These are phyloP conservation scores for Chaetomium sp. DNA, from an alignment of 2,329 filamentous ascomycete species.

Conservation along the genomic window DNA sequence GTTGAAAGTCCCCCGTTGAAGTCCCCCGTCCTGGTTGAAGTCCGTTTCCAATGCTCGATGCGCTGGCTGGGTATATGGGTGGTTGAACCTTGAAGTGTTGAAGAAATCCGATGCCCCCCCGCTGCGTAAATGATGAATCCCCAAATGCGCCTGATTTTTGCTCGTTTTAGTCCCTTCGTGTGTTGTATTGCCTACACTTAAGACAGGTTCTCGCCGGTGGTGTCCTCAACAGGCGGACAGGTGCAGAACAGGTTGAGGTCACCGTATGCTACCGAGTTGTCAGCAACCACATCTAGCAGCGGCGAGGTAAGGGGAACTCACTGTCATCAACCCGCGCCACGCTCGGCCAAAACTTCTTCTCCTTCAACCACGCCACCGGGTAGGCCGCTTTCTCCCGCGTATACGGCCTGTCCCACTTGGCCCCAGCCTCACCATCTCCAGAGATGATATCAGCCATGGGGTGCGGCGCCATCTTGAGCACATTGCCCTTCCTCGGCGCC, in stretches of 20 bases:
- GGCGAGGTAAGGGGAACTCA: conserved; percentile 50
- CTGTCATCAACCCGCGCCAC: conserved; percentile 87
- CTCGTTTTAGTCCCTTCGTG: neutral
- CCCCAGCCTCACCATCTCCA: conserved; percentile 51
- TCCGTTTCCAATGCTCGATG: conserved; percentile 4
- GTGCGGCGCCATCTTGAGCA: conserved; percentile 88
- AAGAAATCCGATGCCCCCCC: conserved; percentile 17
- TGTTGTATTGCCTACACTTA: neutral
- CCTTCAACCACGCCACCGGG: conserved; percentile 75
- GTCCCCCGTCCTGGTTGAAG: conserved; percentile 11
- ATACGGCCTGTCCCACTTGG: conserved; percentile 81
- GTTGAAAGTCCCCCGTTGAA: conserved; percentile 11
- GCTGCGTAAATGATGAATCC: neutral
- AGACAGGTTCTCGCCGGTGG: conserved; percentile 41
- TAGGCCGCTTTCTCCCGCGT: conserved; percentile 82
- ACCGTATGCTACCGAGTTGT: conserved; percentile 68
- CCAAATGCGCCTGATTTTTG: conserved; percentile 6
- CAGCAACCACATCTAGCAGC: conserved; percentile 17
- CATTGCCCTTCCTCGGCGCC: conserved; percentile 73
- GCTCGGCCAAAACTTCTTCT: conserved; percentile 98
- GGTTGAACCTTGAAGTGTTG: conserved; percentile 23
- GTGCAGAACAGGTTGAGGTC: conserved; percentile 95
- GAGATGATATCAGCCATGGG: conserved; percentile 77
- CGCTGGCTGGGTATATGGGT: conserved; percentile 17
- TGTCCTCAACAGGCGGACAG: conserved; percentile 79